These are phyloP conservation scores for Colletotrichum ledebouriae DNA, from an alignment of 2,329 filamentous ascomycete species.

Conservation along the genomic window DNA sequence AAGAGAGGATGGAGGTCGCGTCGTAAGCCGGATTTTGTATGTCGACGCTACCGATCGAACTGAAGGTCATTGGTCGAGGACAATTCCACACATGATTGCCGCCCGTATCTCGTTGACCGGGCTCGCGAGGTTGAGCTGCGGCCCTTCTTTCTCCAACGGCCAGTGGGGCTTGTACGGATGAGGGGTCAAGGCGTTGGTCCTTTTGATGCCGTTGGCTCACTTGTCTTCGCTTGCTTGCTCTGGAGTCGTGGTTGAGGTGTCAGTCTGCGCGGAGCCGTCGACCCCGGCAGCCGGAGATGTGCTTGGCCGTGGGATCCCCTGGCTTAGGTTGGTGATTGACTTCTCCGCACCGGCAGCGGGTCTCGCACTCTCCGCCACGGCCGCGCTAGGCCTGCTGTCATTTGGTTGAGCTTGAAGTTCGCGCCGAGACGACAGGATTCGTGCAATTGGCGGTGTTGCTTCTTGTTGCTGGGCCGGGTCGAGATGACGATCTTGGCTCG, in stretches of 20 bases:
- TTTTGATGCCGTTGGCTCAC: slow-evolving; percentile 12
- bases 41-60: neutral
- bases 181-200: neutral
- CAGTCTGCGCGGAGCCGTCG: slow-evolving; percentile 3
- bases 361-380: neutral
- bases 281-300: slow-evolving; percentile 13
- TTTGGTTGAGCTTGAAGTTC: neutral
- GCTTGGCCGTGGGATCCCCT: neutral
- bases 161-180: slow-evolving; percentile 12
- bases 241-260: neutral
- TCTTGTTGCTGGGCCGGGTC: neutral
- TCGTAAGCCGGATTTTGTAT: neutral
- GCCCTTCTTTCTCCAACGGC: neutral
- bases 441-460: neutral
- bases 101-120: slow-evolving; percentile 2
- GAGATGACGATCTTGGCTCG: neutral
- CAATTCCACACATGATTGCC: slow-evolving; percentile 1
- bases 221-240: neutral
- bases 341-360: slow-evolving; percentile 12
- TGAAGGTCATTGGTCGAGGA: neutral
- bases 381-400: neutral
- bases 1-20: neutral
- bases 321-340: neutral
- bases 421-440: slow-evolving; percentile 1
- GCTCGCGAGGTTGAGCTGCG: slow-evolving; percentile 4